Conservation (phyloP, 2,329 filamentous ascomycete genomes). For the Trichophyton benhamiae region DNA sequence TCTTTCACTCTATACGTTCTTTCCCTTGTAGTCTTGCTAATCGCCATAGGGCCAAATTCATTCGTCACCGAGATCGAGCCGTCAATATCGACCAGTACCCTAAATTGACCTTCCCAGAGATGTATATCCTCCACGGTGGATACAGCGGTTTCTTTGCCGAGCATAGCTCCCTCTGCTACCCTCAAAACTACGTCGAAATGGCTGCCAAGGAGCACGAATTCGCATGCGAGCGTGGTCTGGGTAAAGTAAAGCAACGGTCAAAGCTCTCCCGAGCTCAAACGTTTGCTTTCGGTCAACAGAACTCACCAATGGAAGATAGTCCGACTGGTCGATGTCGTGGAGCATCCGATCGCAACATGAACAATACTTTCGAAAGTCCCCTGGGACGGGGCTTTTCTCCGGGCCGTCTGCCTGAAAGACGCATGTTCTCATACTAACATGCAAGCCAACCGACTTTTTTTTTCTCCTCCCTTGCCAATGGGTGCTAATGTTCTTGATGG, state of each 20-base stretch:
- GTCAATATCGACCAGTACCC: constrained; percentile 80
- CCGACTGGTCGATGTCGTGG: constrained; percentile 42
- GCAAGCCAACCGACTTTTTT: neutral
- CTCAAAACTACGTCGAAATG: constrained; percentile 96
- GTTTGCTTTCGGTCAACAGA: constrained; percentile 78
- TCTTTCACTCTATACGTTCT: neutral
- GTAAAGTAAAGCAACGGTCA: constrained; percentile 77
- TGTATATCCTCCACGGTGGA: constrained; percentile 92
- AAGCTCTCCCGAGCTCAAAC: constrained; percentile 82
- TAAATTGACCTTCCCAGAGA: constrained; percentile 81
- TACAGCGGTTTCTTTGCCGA: constrained; percentile 86
- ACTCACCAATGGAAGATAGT: constrained; percentile 49
- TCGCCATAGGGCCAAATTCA: constrained; percentile 57
- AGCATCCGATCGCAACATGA: constrained; percentile 21
- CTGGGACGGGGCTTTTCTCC: constrained; percentile 26
- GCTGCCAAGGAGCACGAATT: constrained; percentile 78
- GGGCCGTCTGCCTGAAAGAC: constrained; percentile 28
- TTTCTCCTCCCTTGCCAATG: neutral
- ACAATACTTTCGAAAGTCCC: constrained; percentile 24
- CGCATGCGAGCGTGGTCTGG: constrained; percentile 89
- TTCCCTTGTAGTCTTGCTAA: constrained; percentile 3
- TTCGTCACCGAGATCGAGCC: constrained; percentile 77
- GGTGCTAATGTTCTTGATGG: constrained; percentile 4
- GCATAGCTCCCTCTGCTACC: constrained; percentile 70
- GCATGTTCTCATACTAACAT: constrained; percentile 33